Percentiles rank a stretch among this genome's conserved stretches.
phyloP scores from a whole-genome alignment of 2,329 filamentous ascomycete species.

The Neurospora sp. region DNA sequence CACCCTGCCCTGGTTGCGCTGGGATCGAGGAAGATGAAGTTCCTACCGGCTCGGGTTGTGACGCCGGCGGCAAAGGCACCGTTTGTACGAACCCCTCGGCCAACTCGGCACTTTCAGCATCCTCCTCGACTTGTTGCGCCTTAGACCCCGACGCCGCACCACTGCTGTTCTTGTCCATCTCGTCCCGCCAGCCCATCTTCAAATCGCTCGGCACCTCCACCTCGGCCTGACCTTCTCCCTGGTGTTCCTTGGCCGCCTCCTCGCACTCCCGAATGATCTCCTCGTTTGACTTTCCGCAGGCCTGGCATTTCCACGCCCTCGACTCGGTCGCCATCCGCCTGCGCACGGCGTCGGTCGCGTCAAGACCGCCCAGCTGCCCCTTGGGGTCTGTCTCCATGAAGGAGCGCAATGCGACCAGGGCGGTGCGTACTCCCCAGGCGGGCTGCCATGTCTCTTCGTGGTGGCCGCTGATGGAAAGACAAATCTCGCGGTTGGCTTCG shows the following conservation, averaged over 20 bases:
- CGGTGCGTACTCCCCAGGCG: slow-evolving; percentile 91
- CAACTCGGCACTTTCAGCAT: slow-evolving; percentile 36
- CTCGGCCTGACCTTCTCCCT: slow-evolving; percentile 25
- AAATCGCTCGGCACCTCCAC: slow-evolving; percentile 45
- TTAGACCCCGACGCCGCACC: slow-evolving; percentile 7
- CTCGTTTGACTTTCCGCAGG: slow-evolving; percentile 61
- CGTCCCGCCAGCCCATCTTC: slow-evolving; percentile 63
- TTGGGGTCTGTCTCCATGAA: slow-evolving; percentile 90
- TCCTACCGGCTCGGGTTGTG: slow-evolving; percentile 3
- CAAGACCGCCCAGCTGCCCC: slow-evolving; percentile 85
- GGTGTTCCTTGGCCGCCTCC: slow-evolving; percentile 37
- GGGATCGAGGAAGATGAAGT: slow-evolving; percentile 10
- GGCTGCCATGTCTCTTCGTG: slow-evolving; percentile 99
- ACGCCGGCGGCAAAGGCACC: slow-evolving; percentile 19
- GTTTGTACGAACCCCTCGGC: slow-evolving; percentile 51
- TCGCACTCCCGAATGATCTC: slow-evolving; percentile 67
- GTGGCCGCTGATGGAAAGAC: slow-evolving; percentile 84
- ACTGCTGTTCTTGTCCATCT: slow-evolving; percentile 39
- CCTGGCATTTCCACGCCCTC: slow-evolving; percentile 54
- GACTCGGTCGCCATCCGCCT: slow-evolving; percentile 61
- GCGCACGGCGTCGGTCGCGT: slow-evolving; percentile 60
- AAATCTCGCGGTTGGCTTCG: slow-evolving; percentile 95
- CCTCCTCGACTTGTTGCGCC: slow-evolving; percentile 19
- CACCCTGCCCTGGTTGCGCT: slow-evolving; percentile 19
- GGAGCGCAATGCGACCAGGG: slow-evolving; percentile 65